phyloP scores from a whole-genome alignment of 1,284 basidiomycete species.

The Malassezia pachydermatis region DNA sequence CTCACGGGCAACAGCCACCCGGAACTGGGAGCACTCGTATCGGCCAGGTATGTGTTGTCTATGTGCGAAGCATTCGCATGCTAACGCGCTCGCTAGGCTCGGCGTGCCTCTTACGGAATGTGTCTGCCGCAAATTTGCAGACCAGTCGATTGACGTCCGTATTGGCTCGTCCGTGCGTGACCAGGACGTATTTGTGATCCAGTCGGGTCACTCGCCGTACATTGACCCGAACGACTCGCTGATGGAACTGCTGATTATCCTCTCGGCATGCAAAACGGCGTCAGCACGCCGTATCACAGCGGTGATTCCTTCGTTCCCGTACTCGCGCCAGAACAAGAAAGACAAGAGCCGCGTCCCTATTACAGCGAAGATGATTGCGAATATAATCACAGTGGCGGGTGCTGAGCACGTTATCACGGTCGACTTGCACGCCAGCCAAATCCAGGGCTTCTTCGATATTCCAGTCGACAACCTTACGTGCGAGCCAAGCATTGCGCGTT shows the following conservation, averaged over 20 bases:
- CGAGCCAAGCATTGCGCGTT: constrained; percentile 41
- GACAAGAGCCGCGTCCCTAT: constrained; percentile 92
- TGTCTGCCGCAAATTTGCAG: constrained; percentile 84
- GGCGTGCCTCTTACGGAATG: constrained; percentile 80
- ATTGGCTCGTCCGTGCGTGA: constrained; percentile 81
- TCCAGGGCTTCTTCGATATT: constrained; percentile 98
- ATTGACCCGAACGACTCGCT: constrained; percentile 45
- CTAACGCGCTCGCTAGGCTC: constrained; percentile 56
- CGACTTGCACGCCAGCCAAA: constrained; percentile 95
- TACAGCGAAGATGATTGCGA: constrained; percentile 94
- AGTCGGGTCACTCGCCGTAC: constrained; percentile 41
- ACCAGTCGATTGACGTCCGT: constrained; percentile 63
- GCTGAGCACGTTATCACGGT: constrained; percentile 98
- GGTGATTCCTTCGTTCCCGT: constrained; percentile 95
- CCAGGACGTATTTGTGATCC: constrained; percentile 54
- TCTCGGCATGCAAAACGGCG: constrained; percentile 91
- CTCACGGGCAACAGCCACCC: constrained; percentile 95
- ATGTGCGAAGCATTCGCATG: not conserved
- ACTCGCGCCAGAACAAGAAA: constrained; percentile 95
- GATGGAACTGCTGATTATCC: constrained; percentile 68
- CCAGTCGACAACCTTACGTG: constrained; percentile 73
- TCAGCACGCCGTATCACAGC: constrained; percentile 93
- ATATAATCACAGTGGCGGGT: constrained; percentile 90
- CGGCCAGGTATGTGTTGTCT: constrained; percentile 67
- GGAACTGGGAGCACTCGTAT: constrained; percentile 84